Conservation (phyloP, 1,284 basidiomycete species). For the Calocybe gambosa region DNA sequence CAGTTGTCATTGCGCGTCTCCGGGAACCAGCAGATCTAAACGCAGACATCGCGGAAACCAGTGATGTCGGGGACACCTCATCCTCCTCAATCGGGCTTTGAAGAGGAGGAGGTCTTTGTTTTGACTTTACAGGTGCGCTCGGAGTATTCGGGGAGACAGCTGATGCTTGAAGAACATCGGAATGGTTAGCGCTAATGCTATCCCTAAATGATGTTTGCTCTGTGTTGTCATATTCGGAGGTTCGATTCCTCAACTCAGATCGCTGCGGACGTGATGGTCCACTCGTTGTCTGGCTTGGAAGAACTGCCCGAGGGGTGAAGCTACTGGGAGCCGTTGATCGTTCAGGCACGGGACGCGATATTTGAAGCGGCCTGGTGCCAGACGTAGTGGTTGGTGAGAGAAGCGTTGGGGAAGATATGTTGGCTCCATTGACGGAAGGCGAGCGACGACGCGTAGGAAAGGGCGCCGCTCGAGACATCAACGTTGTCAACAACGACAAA, state of each 20-base stretch:
- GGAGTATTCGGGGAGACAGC: constrained; percentile 21
- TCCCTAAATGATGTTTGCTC: constrained; percentile 36
- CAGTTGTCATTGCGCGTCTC: constrained; percentile 49
- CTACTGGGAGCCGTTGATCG: constrained; percentile 40
- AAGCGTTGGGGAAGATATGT: constrained; percentile 23
- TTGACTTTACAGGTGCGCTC: constrained; percentile 19
- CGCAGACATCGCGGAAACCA: constrained; percentile 55
- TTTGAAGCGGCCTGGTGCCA: constrained; percentile 46
- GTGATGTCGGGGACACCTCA: constrained; percentile 38
- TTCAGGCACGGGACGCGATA: constrained; percentile 38
- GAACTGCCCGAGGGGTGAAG: constrained; percentile 26
- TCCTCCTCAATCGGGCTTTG: constrained; percentile 31
- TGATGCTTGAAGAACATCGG: constrained; percentile 17
- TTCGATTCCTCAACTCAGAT: constrained; percentile 46
- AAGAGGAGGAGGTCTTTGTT: constrained; percentile 28
- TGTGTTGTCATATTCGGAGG: constrained; percentile 37
- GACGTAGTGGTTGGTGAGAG: constrained; percentile 27
- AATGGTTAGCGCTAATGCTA: constrained; percentile 33
- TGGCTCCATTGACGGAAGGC: constrained; percentile 28
- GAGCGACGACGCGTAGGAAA: constrained; percentile 43
- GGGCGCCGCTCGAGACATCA: constrained; percentile 52
- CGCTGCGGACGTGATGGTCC: constrained; percentile 52
- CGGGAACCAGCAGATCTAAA: constrained; percentile 60
- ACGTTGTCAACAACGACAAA: constrained; percentile 29
- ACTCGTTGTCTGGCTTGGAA: constrained; percentile 32